Conservation (phyloP, 768 basidiomycete species). For the Termitomyces sp. region DNA sequence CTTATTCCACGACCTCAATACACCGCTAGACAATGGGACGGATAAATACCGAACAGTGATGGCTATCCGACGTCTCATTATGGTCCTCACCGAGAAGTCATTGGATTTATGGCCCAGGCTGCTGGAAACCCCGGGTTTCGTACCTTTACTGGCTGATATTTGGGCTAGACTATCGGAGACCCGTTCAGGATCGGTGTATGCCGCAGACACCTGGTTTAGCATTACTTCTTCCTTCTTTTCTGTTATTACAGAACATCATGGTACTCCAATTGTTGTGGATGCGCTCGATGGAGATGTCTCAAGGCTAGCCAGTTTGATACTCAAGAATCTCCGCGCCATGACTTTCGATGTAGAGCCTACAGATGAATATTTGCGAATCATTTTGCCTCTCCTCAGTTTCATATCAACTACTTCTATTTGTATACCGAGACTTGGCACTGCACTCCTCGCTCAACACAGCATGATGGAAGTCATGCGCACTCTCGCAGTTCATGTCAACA, state of each 20-base stretch:
- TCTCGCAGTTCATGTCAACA: neutral
- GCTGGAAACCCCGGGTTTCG: conserved; percentile 1
- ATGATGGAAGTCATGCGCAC: conserved; percentile 11
- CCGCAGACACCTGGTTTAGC: neutral
- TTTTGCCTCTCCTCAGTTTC: conserved; percentile 3
- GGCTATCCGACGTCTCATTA: neutral
- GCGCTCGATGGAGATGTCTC: conserved; percentile 4
- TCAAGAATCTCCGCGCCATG: conserved; percentile 3
- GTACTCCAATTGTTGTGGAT: neutral
- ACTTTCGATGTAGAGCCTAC: neutral
- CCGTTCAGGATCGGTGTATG: neutral
- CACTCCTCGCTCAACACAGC: conserved; percentile 9
- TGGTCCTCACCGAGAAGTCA: neutral
- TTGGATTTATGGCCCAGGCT: neutral
- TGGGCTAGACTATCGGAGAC: conserved; percentile 8
- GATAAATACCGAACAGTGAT: conserved; percentile 7
- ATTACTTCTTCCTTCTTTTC: neutral
- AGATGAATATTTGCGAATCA: neutral
- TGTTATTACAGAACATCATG: neutral
- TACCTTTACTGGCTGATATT: conserved; percentile 1
- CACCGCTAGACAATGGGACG: neutral
- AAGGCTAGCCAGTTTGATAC: neutral
- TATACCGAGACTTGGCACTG: conserved; percentile 2
- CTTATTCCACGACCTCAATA: neutral
- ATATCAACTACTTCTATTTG: neutral